phyloP scores from a whole-genome alignment of 192 early-diverging fungal genomes.

The Jimgerdemannia lactiflua region DNA sequence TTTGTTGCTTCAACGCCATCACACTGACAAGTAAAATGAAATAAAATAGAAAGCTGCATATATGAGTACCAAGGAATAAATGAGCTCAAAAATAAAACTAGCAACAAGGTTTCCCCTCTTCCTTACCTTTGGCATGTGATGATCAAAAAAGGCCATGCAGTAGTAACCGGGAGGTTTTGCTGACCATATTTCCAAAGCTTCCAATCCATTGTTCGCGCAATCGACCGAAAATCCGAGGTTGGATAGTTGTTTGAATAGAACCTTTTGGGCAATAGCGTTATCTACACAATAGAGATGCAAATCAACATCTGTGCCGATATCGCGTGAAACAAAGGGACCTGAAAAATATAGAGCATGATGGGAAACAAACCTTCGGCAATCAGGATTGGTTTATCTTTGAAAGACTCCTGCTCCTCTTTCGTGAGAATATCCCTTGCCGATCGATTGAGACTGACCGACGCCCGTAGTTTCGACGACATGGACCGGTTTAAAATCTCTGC shows the following conservation, averaged over 20 bases:
- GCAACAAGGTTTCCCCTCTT: too few relatives aligned
- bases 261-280: constrained; percentile 43
- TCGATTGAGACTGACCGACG: constrained; percentile 23
- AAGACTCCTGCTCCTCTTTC: constrained; percentile 30
- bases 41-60: too few relatives aligned
- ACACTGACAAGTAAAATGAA: constrained; percentile 1
- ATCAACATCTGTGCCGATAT: not conserved
- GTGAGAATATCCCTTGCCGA: constrained; percentile 28
- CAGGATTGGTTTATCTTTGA: constrained; percentile 38
- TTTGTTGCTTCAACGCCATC: constrained; percentile 49
- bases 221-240: constrained; percentile 41
- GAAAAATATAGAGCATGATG: not conserved
- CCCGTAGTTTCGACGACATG: constrained; percentile 19
- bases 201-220: constrained; percentile 47
- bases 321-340: not conserved
- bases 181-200: constrained; percentile 37
- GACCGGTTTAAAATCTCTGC: constrained; percentile 32
- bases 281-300: constrained; percentile 19
- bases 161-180: constrained; percentile 37
- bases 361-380: constrained; percentile 26
- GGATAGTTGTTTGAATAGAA: constrained; percentile 40
- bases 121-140: constrained; percentile 44
- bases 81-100: not conserved
- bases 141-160: constrained; percentile 48
- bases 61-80: too few relatives aligned